Evolutionary conservation across 441 rosid species (phyloP).

Genomic region (Populus hybrid): DNA sequence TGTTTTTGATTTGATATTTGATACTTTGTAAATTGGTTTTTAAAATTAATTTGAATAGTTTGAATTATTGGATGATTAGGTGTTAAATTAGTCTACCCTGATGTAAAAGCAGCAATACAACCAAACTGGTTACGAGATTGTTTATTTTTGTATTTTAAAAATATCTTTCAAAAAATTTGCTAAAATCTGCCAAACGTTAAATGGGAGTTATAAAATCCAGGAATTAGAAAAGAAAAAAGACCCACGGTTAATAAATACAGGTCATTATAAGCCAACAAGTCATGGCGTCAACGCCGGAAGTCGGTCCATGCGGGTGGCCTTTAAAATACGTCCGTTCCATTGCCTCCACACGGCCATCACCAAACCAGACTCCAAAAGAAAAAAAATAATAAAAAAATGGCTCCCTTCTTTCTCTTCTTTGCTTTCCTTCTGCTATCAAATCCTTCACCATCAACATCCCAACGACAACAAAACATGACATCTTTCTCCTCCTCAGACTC

Average conservation of each 20-base stretch:
- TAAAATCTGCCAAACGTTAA: too few relatives aligned
- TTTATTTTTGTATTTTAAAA: too few relatives aligned
- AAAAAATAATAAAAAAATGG: conserved; percentile 13
- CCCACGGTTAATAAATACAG: too few relatives aligned
- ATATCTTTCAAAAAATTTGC: too few relatives aligned
- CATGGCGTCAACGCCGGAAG: not conserved
- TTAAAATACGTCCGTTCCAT: not conserved
- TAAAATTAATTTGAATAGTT: too few relatives aligned
- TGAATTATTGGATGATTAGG: too few relatives aligned
- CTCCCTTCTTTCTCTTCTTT: conserved; percentile 14
- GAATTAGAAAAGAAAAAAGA: not conserved
- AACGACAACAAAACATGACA: conserved; percentile 20
- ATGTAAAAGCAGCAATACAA: too few relatives aligned
- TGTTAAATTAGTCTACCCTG: too few relatives aligned
- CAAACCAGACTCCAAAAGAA: not conserved
- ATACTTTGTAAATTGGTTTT: too few relatives aligned
- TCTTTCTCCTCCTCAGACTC: conserved; percentile 37
- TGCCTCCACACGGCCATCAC: not conserved
- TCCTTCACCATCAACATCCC: conserved; percentile 27
- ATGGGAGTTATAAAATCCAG: too few relatives aligned
- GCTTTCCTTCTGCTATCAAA: conserved; percentile 14
- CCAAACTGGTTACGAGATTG: too few relatives aligned
- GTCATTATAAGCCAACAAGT: not conserved
- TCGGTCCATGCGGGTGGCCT: not conserved
- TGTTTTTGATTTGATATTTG: too few relatives aligned